These are phyloP conservation scores for Cryptococcus deneoformans DNA, from an alignment of 1,284 basidiomycete species.

Conservation along the genomic window DNA sequence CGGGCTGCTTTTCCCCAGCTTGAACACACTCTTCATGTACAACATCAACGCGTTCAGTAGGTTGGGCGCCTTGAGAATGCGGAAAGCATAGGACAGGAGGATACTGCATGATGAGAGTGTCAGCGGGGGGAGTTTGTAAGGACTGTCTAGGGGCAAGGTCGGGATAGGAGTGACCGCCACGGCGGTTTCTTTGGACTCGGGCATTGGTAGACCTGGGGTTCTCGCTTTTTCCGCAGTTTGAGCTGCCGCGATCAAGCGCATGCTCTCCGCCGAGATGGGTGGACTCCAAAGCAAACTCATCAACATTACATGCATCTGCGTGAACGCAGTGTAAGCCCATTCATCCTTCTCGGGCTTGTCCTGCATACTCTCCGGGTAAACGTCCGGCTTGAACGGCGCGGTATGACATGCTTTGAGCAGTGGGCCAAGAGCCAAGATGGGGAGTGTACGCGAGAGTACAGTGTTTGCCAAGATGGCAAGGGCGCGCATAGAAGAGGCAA, in stretches of 20 bases:
- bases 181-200: too few relatives aligned
- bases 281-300: constrained; percentile 45
- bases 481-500: constrained; percentile 40
- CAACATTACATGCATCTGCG: constrained; percentile 46
- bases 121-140: constrained; percentile 38
- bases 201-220: too few relatives aligned
- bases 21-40: constrained; percentile 33
- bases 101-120: constrained; percentile 29
- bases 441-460: constrained; percentile 45
- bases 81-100: constrained; percentile 37
- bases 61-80: constrained; percentile 20
- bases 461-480: constrained; percentile 48
- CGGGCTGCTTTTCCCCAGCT: not conserved
- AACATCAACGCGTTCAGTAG: constrained; percentile 25
- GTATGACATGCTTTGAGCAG: constrained; percentile 34
- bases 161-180: not conserved
- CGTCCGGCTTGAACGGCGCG: constrained; percentile 31
- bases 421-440: constrained; percentile 32
- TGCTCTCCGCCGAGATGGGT: constrained; percentile 32
- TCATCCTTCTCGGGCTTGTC: constrained; percentile 1
- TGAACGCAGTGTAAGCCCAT: constrained; percentile 46
- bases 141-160: not conserved
- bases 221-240: constrained; percentile 2
- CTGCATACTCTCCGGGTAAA: constrained; percentile 35
- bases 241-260: constrained; percentile 14